Evolutionary conservation across 2,329 filamentous ascomycete genomes (phyloP).

Genomic region (Beauveria australis): DNA sequence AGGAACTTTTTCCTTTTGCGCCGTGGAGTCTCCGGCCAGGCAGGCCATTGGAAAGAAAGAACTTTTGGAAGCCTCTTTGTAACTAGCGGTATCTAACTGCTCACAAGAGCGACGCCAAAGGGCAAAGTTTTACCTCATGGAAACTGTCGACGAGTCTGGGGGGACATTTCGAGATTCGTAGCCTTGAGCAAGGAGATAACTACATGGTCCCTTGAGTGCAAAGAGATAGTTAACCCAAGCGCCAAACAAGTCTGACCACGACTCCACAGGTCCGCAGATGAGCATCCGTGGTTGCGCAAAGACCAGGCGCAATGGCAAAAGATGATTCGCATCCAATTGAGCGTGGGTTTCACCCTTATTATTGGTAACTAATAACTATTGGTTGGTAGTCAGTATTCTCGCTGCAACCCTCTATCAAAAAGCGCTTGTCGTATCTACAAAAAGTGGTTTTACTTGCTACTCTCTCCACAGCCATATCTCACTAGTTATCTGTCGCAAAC

Average conservation of each 20-base stretch:
- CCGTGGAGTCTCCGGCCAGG: background rate
- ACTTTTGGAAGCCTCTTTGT: conserved; percentile 6
- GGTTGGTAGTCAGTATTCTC: background rate
- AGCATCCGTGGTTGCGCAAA: no score
- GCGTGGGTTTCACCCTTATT: no score
- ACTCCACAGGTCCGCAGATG: no score
- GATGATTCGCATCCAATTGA: no score
- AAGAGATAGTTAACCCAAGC: no score
- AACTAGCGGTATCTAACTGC: background rate
- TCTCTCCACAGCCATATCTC: conserved; percentile 2
- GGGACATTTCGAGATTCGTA: background rate
- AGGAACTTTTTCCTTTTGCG: background rate
- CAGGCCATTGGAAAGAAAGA: background rate
- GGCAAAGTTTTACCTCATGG: background rate
- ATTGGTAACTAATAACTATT: no score
- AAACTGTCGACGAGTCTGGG: background rate
- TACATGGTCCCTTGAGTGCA: no score
- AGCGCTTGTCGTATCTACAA: background rate
- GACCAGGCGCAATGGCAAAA: no score
- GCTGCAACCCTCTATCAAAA: background rate
- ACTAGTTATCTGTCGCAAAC: no score
- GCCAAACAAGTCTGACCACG: no score
- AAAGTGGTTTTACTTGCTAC: background rate
- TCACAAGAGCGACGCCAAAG: background rate
- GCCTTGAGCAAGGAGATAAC: no score